phyloP scores from a whole-genome alignment of 2,329 filamentous ascomycete genomes.

The Colletotrichum karsti region DNA sequence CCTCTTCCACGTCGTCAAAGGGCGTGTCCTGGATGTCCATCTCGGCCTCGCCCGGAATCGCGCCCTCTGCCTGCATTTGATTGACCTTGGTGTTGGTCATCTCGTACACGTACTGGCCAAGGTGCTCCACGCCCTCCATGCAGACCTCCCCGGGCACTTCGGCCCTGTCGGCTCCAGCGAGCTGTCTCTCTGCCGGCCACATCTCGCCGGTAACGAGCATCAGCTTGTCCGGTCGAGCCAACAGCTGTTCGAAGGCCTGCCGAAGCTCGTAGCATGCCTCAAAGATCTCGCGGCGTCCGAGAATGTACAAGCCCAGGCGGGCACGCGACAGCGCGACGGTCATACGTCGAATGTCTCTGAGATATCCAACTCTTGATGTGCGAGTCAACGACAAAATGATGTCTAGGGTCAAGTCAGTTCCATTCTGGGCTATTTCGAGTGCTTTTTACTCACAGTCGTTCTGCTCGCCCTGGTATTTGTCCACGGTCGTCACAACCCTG shows the following conservation, averaged over 20 bases:
- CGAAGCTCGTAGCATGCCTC: slow-evolving; percentile 88
- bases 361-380: slow-evolving; percentile 88
- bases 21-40: slow-evolving; percentile 32
- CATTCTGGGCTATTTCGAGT: not conserved
- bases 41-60: slow-evolving; percentile 32
- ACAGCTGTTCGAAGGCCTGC: slow-evolving; percentile 82
- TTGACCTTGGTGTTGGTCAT: slow-evolving; percentile 78
- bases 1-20: slow-evolving; percentile 35
- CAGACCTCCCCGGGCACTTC: slow-evolving; percentile 66
- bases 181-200: slow-evolving; percentile 72
- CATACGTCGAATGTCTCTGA: slow-evolving; percentile 90
- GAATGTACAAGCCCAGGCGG: slow-evolving; percentile 88
- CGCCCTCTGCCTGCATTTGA: slow-evolving; percentile 53
- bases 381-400: slow-evolving; percentile 93
- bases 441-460: slow-evolving; percentile 84
- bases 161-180: slow-evolving; percentile 54
- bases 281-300: slow-evolving; percentile 89
- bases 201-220: slow-evolving; percentile 86
- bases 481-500: slow-evolving; percentile 90
- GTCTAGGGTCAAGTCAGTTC: slow-evolving; percentile 62
- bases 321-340: slow-evolving; percentile 95
- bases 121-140: slow-evolving; percentile 93
- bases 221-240: slow-evolving; percentile 83
- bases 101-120: slow-evolving; percentile 95
- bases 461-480: slow-evolving; percentile 99